Evolutionary conservation across 352 stramenopile genomes (phyloP).

Genomic region (Thraustotheca clavata): DNA sequence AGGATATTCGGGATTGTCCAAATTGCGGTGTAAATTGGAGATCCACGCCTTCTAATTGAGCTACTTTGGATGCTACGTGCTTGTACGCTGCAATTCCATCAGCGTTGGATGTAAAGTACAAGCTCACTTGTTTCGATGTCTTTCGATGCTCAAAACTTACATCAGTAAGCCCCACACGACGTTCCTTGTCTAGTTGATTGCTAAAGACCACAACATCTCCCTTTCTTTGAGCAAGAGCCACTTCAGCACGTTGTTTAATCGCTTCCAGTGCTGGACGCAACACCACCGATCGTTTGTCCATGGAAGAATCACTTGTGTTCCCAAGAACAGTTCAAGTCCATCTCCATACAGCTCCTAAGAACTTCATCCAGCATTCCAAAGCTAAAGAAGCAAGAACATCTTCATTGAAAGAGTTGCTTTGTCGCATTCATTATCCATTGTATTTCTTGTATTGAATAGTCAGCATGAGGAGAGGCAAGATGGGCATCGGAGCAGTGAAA

Average conservation of each 20-base stretch:
- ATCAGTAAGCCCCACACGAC: conserved; percentile 12
- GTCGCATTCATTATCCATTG: too few species aligned
- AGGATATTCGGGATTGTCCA: conserved; percentile 20
- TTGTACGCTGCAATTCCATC: conserved; percentile 11
- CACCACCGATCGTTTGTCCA: too few species aligned
- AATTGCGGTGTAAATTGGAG: conserved; percentile 20
- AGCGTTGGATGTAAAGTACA: conserved; percentile 22
- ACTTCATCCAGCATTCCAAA: too few species aligned
- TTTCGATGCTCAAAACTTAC: conserved; percentile 20
- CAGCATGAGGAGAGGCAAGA: conserved; percentile 41
- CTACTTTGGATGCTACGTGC: background rate
- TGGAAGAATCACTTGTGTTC: too few species aligned
- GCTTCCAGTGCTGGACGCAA: conserved; percentile 13
- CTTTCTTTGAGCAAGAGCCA: background rate
- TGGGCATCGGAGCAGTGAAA: conserved; percentile 78
- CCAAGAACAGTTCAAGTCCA: too few species aligned
- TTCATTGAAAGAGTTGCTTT: too few species aligned
- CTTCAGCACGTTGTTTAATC: conserved; percentile 10
- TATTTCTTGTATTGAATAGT: too few species aligned
- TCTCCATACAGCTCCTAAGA: too few species aligned
- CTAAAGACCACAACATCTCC: conserved; percentile 20
- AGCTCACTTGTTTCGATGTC: conserved; percentile 11
- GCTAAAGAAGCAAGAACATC: too few species aligned
- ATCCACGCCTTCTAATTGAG: conserved; percentile 5
- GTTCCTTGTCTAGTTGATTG: background rate